Conservation (phyloP, 164 flowering plant genomes). For the Stephania cephalantha region DNA sequence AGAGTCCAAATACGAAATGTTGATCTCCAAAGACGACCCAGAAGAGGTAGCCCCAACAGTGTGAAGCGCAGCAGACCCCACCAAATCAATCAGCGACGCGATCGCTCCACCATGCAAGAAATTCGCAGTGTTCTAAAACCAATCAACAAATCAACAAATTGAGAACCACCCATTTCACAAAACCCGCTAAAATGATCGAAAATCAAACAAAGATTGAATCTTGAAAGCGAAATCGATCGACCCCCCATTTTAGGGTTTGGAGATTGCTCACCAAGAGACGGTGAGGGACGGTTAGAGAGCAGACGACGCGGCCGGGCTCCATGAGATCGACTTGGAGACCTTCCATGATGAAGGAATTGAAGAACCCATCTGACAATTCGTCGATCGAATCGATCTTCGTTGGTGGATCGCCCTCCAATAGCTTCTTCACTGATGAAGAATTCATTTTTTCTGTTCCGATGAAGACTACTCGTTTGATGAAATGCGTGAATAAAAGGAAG, state of each 20-base stretch:
- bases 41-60: constrained; percentile 28
- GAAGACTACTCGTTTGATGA: not conserved
- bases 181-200: too few species aligned
- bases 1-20: constrained; percentile 66
- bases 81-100: constrained; percentile 57
- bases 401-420: constrained; percentile 31
- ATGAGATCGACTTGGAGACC: constrained; percentile 45
- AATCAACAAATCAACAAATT: constrained; percentile 9
- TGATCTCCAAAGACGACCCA: constrained; percentile 75
- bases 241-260: too few species aligned
- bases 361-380: constrained; percentile 35
- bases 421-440: constrained; percentile 40
- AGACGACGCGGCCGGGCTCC: constrained; percentile 59
- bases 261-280: constrained; percentile 40
- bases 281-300: constrained; percentile 62
- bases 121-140: constrained; percentile 38
- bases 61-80: constrained; percentile 54
- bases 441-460: constrained; percentile 26
- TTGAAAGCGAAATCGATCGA: too few species aligned
- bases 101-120: constrained; percentile 71
- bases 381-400: constrained; percentile 17
- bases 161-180: too few species aligned
- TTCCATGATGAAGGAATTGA: constrained; percentile 44
- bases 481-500: not conserved
- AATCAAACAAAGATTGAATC: too few species aligned